phyloP scores from a whole-genome alignment of 2,329 filamentous ascomycete genomes.

The Trichothecium sympodiale region DNA sequence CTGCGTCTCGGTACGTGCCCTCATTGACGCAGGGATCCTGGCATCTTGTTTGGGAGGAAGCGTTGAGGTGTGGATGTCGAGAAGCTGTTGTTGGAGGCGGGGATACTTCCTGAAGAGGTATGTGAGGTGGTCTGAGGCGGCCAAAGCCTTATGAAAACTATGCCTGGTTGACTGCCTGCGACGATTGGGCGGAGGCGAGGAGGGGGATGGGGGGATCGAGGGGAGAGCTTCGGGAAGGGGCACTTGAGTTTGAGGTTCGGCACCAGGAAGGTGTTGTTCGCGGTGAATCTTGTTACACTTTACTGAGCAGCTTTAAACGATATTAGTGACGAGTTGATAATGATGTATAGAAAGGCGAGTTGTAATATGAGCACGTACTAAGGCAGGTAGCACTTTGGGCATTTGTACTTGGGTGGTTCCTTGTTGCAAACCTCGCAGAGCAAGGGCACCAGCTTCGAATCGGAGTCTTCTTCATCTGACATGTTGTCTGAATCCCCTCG shows the following conservation, averaged over 20 bases:
- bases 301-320: constrained; percentile 41
- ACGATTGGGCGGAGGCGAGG: constrained; percentile 14
- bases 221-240: constrained; percentile 9
- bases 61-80: constrained; percentile 37
- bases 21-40: constrained; percentile 19
- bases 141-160: constrained; percentile 18
- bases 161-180: too few relatives aligned
- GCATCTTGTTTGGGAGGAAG: constrained; percentile 23
- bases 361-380: constrained; percentile 36
- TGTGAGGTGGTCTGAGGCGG: constrained; percentile 36
- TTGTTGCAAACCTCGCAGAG: constrained; percentile 42
- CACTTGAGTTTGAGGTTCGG: constrained; percentile 12
- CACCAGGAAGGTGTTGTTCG: constrained; percentile 34
- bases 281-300: constrained; percentile 42
- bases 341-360: background rate
- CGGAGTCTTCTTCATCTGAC: background rate
- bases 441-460: constrained; percentile 6
- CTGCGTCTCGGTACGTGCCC: constrained; percentile 20
- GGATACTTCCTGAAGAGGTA: constrained; percentile 44
- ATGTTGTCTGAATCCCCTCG: too few relatives aligned
- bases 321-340: constrained; percentile 5
- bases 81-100: constrained; percentile 32
- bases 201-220: too few relatives aligned
- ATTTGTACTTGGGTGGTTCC: constrained; percentile 49
- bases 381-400: constrained; percentile 43